Conservation (phyloP, 306 rosid species). For the Trifolium dubium region DNA sequence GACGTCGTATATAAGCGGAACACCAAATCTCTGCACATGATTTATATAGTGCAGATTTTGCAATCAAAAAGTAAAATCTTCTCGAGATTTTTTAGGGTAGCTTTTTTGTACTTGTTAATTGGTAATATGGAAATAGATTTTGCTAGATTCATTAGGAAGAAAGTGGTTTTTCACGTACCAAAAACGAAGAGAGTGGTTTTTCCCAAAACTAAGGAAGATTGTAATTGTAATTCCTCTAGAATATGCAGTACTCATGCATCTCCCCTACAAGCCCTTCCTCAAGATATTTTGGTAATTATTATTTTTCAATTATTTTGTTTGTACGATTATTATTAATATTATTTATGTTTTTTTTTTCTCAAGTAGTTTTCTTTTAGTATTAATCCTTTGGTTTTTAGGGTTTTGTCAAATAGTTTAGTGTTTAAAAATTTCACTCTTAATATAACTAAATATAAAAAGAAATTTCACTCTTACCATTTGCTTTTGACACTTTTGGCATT, state of each 20-base stretch:
- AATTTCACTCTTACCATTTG: too few relatives aligned
- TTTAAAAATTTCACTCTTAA: too few relatives aligned
- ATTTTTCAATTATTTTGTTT: too few relatives aligned
- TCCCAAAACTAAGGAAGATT: slow-evolving; percentile 40
- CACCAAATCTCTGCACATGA: too few relatives aligned
- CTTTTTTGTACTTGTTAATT: slow-evolving; percentile 3
- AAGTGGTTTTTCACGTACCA: too few relatives aligned
- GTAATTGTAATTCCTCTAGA: slow-evolving; percentile 42
- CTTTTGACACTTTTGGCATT: too few relatives aligned
- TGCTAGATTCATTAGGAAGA: slow-evolving; percentile 54
- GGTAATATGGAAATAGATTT: slow-evolving; percentile 46
- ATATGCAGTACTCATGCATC: slow-evolving; percentile 46
- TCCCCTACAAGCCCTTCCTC: slow-evolving; percentile 67
- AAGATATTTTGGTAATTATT: slow-evolving; percentile 68
- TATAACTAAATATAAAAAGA: too few relatives aligned
- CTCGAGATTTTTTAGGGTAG: background rate
- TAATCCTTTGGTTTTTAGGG: too few relatives aligned
- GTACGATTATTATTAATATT: too few relatives aligned
- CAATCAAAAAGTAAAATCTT: background rate
- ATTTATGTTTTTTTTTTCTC: background rate
- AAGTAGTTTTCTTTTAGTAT: background rate
- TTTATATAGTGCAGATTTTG: slow-evolving; percentile 19
- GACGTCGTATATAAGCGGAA: too few relatives aligned
- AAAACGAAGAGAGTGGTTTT: slow-evolving; percentile 59
- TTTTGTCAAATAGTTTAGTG: too few relatives aligned